phyloP scores from a whole-genome alignment of 306 rosid species.

The Hylodesmum podocarpum region DNA sequence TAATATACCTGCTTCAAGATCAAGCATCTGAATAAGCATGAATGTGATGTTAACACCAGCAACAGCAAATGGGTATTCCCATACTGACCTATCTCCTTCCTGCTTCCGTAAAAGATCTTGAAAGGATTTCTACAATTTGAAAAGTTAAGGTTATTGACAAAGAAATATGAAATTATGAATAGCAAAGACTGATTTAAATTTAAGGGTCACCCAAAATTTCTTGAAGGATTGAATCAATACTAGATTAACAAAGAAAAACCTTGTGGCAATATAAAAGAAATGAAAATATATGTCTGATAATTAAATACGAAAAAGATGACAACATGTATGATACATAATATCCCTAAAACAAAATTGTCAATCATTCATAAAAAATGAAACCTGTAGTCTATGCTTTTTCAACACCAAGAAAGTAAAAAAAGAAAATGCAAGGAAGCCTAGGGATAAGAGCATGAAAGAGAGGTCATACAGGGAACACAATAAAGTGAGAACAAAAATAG shows the following conservation, averaged over 20 bases:
- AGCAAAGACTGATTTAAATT: slow-evolving; percentile 13
- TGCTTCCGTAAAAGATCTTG: slow-evolving; percentile 94
- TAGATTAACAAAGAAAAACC: slow-evolving; percentile 7
- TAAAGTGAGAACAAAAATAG: slow-evolving; percentile 4
- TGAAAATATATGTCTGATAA: not conserved
- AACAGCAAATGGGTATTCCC: slow-evolving; percentile 99
- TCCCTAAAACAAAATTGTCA: slow-evolving; percentile 6
- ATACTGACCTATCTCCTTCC: slow-evolving; percentile 94
- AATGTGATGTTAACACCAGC: slow-evolving; percentile 99
- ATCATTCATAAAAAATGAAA: slow-evolving; percentile 10
- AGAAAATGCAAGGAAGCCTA: not conserved
- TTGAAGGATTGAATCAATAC: not conserved
- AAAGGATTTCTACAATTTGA: slow-evolving; percentile 79
- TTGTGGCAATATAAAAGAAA: not conserved
- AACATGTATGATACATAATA: not conserved
- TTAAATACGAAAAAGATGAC: not conserved
- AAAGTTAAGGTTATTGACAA: slow-evolving; percentile 26
- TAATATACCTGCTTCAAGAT: slow-evolving; percentile 91
- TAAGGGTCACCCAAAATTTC: not conserved
- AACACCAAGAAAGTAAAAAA: slow-evolving; percentile 18
- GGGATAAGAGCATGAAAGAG: slow-evolving; percentile 3
- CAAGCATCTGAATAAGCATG: slow-evolving; percentile 98
- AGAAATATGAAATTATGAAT: slow-evolving; percentile 5
- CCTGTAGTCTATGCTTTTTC: not conserved
- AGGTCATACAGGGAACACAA: not conserved